A percentile compares a stretch with the other conserved stretches of the same genome.
Conservation (phyloP, 2,329 filamentous ascomycete species). For the Fusarium pilosicola region DNA sequence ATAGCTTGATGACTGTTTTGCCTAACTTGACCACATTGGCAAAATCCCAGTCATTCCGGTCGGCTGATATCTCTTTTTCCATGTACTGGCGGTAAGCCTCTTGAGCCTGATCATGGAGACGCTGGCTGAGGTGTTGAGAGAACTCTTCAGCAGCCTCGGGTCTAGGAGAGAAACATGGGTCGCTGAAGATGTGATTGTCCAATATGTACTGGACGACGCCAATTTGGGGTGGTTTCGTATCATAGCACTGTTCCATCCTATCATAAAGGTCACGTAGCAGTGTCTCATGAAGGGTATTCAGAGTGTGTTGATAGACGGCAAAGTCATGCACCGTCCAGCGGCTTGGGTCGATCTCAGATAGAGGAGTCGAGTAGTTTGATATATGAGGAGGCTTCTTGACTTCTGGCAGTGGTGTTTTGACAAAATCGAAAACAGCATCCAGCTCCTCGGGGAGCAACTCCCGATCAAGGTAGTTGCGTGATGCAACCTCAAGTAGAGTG, state of each 20-base stretch:
- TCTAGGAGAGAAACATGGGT: slow-evolving; percentile 78
- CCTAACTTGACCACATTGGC: slow-evolving; percentile 90
- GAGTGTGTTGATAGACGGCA: slow-evolving; percentile 76
- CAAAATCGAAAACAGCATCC: slow-evolving; percentile 82
- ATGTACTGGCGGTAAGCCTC: slow-evolving; percentile 84
- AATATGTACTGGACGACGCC: slow-evolving; percentile 83
- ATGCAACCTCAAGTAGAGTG: slow-evolving; percentile 83
- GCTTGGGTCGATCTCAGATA: slow-evolving; percentile 66
- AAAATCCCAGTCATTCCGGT: slow-evolving; percentile 88
- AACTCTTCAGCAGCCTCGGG: slow-evolving; percentile 78
- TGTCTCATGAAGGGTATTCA: slow-evolving; percentile 81
- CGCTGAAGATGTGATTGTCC: slow-evolving; percentile 82
- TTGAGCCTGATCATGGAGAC: slow-evolving; percentile 77
- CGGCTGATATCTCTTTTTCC: slow-evolving; percentile 80
- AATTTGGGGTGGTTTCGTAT: slow-evolving; percentile 84
- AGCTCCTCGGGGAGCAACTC: slow-evolving; percentile 84
- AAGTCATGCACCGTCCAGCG: slow-evolving; percentile 77
- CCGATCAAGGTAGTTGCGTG: slow-evolving; percentile 85
- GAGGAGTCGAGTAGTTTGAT: slow-evolving; percentile 59
- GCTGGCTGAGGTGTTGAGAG: slow-evolving; percentile 74
- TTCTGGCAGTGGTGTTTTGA: slow-evolving; percentile 77
- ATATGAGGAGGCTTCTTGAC: slow-evolving; percentile 71
- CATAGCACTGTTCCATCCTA: slow-evolving; percentile 87
- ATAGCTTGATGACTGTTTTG: slow-evolving; percentile 84
- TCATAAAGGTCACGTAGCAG: slow-evolving; percentile 89